phyloP scores from a whole-genome alignment of 345 rosid species.

The Gossypium australe region DNA sequence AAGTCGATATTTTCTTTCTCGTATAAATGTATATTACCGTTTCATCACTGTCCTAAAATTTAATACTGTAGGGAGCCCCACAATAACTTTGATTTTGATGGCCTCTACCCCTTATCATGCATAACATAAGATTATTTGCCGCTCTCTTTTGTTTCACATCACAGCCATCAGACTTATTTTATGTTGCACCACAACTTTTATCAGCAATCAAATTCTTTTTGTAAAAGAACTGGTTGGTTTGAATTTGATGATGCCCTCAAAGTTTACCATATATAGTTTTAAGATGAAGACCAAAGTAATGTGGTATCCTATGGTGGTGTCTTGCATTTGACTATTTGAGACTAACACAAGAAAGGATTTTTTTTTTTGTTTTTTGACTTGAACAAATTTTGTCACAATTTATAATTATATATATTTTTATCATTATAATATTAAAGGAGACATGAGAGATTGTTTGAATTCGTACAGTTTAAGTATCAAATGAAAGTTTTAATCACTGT shows the following conservation, averaged over 20 bases:
- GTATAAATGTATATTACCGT: too few species aligned
- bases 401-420: too few species aligned
- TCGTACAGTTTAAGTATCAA: too few species aligned
- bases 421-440: too few species aligned
- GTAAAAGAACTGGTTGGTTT: neutral
- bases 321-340: neutral
- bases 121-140: neutral
- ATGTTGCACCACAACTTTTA: neutral
- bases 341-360: too few species aligned
- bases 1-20: neutral
- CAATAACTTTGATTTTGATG: slow-evolving; percentile 12
- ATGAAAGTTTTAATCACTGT: too few species aligned
- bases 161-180: neutral
- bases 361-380: too few species aligned
- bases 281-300: neutral
- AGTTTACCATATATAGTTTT: neutral
- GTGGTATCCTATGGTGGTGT: neutral
- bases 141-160: neutral
- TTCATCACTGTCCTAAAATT: slow-evolving; percentile 1
- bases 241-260: too few species aligned
- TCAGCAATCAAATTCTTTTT: neutral
- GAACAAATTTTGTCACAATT: too few species aligned
- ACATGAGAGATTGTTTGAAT: too few species aligned
- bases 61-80: neutral
- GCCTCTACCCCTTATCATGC: neutral